Evolutionary conservation across 345 rosid genomes (phyloP).

Genomic region (Geranium rotundifolium): DNA sequence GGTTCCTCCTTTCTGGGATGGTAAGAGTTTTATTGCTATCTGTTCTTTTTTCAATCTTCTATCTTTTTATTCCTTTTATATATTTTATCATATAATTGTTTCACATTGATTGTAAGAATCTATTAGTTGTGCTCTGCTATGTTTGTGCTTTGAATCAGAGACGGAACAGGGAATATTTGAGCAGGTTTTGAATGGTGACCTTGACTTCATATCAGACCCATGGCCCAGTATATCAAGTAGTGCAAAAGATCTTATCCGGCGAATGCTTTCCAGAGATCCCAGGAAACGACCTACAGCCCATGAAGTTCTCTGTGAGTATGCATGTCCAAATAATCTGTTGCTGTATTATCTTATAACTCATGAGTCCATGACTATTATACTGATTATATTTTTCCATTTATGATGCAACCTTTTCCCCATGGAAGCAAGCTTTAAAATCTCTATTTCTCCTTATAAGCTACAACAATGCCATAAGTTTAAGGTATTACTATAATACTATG

Average conservation of each 20-base stretch:
- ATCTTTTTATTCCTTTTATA: neutral
- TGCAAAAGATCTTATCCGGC: constrained; percentile 78
- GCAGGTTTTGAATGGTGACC: constrained; percentile 85
- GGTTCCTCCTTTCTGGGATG: constrained; percentile 99
- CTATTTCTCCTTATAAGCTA: no score
- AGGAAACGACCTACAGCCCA: constrained; percentile 72
- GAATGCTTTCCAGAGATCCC: constrained; percentile 80
- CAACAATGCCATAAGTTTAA: no score
- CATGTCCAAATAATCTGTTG: neutral
- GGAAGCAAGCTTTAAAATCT: neutral
- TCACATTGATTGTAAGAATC: neutral
- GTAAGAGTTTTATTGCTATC: constrained; percentile 25
- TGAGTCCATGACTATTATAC: no score
- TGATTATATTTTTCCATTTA: neutral
- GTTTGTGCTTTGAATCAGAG: constrained; percentile 38
- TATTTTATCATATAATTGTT: neutral
- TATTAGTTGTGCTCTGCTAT: neutral
- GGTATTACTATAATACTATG: no score
- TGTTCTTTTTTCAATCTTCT: neutral
- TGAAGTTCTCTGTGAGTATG: constrained; percentile 77
- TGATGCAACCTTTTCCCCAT: neutral
- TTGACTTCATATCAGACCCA: constrained; percentile 88
- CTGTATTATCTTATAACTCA: neutral
- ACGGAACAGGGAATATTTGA: constrained; percentile 94
- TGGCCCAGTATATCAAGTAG: constrained; percentile 81